phyloP scores from a whole-genome alignment of 768 basidiomycete genomes.

The Lactifluus hygrophoroides region DNA sequence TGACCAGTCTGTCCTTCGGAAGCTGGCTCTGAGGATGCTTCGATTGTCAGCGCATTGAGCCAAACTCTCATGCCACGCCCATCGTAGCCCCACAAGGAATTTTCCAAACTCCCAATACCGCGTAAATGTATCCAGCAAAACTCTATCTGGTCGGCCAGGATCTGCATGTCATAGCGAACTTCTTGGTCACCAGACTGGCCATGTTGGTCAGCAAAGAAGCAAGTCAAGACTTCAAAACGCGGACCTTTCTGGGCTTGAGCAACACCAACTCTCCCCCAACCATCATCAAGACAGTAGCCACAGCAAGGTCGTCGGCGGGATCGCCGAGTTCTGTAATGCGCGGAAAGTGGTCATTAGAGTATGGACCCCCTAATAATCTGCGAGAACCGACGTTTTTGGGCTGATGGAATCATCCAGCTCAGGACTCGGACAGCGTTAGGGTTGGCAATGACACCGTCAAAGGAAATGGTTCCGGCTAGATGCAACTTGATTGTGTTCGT shows the following conservation, averaged over 20 bases:
- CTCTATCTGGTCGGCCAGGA: constrained; percentile 93
- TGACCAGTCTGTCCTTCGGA: constrained; percentile 35
- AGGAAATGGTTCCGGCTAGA: constrained; percentile 90
- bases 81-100: constrained; percentile 97
- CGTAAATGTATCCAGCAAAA: constrained; percentile 98
- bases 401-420: constrained; percentile 94
- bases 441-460: constrained; percentile 78
- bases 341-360: constrained; percentile 11
- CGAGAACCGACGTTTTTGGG: constrained; percentile 74
- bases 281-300: constrained; percentile 93
- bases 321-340: constrained; percentile 75
- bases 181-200: constrained; percentile 74
- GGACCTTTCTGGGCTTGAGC: constrained; percentile 78
- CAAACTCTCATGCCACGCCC: constrained; percentile 85
- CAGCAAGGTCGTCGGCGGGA: constrained; percentile 83
- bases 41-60: constrained; percentile 92
- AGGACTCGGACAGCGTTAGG: constrained; percentile 81
- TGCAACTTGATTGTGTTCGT: constrained; percentile 77
- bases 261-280: constrained; percentile 88
- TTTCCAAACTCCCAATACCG: constrained; percentile 88
- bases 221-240: background rate
- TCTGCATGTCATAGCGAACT: constrained; percentile 95
- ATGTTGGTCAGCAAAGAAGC: background rate
- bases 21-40: constrained; percentile 35
- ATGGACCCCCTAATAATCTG: background rate